Conservation (phyloP, 1,284 basidiomycete species). For the Mycosarcoma mackinlayi region DNA sequence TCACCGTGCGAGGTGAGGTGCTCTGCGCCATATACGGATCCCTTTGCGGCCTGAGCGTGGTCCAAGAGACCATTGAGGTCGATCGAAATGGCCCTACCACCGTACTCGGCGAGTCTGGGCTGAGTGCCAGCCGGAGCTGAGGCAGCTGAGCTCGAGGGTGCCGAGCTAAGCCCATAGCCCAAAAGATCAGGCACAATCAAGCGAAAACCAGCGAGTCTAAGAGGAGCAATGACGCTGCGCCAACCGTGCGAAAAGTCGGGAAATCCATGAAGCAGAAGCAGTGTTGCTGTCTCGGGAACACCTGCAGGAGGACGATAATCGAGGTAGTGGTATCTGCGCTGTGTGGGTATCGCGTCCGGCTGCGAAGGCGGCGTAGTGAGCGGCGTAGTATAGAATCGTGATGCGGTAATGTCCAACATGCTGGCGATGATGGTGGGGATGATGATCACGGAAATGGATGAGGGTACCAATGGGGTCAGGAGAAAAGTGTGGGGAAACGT, state of each 20-base stretch:
- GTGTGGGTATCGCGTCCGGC: conserved; percentile 43
- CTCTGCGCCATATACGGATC: conserved; percentile 41
- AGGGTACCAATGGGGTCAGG: neutral
- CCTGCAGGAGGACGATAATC: conserved; percentile 45
- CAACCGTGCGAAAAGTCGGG: conserved; percentile 53
- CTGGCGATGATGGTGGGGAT: neutral
- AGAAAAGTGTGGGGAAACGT: conserved; percentile 7
- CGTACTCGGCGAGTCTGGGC: conserved; percentile 52
- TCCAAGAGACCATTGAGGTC: conserved; percentile 57
- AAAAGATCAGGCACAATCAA: conserved; percentile 57
- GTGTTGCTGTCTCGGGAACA: conserved; percentile 38
- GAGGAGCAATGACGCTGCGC: conserved; percentile 44
- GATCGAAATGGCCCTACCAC: conserved; percentile 45
- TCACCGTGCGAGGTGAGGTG: conserved; percentile 32
- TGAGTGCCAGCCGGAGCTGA: conserved; percentile 21
- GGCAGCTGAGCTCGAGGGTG: conserved; percentile 36
- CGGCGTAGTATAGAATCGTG: conserved; percentile 56
- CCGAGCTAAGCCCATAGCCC: conserved; percentile 51
- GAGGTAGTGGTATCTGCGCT: conserved; percentile 59
- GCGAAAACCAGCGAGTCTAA: conserved; percentile 47
- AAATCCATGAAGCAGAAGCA: conserved; percentile 60
- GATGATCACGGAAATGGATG: neutral
- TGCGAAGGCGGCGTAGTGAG: conserved; percentile 40
- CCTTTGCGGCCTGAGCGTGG: conserved; percentile 41
- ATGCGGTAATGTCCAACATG: conserved; percentile 40